Conservation (phyloP, 768 basidiomycete species). For the Sarcodon aspratus region DNA sequence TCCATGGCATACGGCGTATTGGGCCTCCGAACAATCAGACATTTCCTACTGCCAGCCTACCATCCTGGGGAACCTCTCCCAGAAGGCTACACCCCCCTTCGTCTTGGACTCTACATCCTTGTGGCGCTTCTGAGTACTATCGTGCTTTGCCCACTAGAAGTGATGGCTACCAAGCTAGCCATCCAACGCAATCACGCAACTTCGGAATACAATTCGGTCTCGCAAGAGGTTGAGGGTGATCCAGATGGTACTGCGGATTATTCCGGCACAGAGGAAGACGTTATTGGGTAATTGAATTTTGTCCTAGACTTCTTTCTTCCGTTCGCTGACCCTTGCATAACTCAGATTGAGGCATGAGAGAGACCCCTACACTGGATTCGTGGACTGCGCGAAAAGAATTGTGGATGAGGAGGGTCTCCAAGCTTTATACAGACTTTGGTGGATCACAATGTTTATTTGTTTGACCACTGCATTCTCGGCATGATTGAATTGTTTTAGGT, state of each 20-base stretch:
- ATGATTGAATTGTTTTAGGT: neutral
- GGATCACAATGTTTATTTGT: conserved; percentile 63
- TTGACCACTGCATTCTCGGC: conserved; percentile 37
- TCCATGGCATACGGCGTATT: conserved; percentile 36
- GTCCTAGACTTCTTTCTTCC: neutral
- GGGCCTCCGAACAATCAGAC: conserved; percentile 28
- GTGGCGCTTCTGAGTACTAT: conserved; percentile 44
- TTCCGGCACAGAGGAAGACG: conserved; percentile 65
- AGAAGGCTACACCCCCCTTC: conserved; percentile 36
- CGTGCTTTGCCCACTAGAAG: conserved; percentile 67
- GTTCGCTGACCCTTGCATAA: neutral
- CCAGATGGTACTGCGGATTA: conserved; percentile 50
- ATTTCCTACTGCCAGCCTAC: conserved; percentile 45
- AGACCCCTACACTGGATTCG: conserved; percentile 67
- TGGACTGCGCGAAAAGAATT: conserved; percentile 69
- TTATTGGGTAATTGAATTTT: conserved; percentile 53
- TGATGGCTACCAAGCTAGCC: conserved; percentile 66
- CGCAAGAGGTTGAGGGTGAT: conserved; percentile 64
- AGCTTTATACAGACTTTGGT: conserved; percentile 77
- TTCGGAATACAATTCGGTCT: conserved; percentile 60
- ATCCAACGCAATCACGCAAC: conserved; percentile 80
- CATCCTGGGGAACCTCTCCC: conserved; percentile 10
- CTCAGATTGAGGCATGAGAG: conserved; percentile 60
- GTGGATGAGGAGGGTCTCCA: conserved; percentile 68
- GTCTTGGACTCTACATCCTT: conserved; percentile 42